Base-by-base conservation (phyloP, 1,284 basidiomycete species). In the Tilletia caries region DNA sequence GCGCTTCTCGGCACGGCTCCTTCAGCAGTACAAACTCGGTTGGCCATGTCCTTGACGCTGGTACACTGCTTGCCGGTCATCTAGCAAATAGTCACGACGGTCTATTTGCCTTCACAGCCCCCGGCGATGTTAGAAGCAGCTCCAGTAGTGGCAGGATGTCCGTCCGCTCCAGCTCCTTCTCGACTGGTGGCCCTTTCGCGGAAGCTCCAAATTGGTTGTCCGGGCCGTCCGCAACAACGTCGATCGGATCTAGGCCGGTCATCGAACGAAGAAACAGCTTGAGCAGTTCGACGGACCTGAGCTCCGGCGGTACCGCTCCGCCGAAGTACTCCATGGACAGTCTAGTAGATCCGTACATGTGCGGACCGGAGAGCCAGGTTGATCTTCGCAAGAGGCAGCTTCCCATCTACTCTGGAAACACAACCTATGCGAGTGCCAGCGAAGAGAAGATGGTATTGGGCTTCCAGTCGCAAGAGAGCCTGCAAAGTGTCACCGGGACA, bases 291-390 rank as follows among this genome's bases (percentile, higher is more conserved):
- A 62, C 58, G 10, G 58, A 62, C 34, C 15, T 62, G 15, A 34
- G 32, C 33, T 62, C 58, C 32, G 34, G n/a, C 25, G n/a, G 37
- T 41, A 29, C 20, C 3, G 32, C 13, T 6, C 58, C 58, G 32
- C 58, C 27, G 15, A 62, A 62, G 58, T 33, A 62, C 58, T 62
- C 58, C 13, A 62, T 33, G 32, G 58, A 62, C 58, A 62, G 58
- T 33, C 58, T 62, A 8, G 58, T 34, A 15, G 33, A 37, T 37
- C 33, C 58, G 10, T 62, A 34, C 58, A 27, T 62, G 20, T 13
- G 27, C 32, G 20, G 52, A 18, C 3, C 25, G 29, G 23, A 34
- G 29, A 62, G 32, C 2, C 29, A n/a, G 6, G n/a, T 13, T 15
- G 58, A 62, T 20, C 33, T 62, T 15, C 58, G 32, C 29, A 62